Base-by-base conservation (phyloP, 2,329 filamentous ascomycete species). In the Arthrobotrys sinensis region DNA sequence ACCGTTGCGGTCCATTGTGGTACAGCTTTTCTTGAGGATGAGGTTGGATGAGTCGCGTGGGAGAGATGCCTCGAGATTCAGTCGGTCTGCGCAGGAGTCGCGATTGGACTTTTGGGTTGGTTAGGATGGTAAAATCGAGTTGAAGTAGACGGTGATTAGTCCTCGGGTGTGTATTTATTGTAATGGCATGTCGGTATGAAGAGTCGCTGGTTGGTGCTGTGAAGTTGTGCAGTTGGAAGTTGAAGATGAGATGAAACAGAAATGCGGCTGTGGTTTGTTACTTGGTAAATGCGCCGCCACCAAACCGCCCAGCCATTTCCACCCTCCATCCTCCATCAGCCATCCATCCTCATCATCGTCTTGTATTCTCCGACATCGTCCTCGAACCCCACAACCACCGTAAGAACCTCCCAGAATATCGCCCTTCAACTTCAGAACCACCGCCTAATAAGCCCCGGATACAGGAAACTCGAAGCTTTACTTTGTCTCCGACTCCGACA, bases 1-100 rank as follows among this genome's bases (percentile, higher is more conserved):
- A 34, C 71, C 71, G 36, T 48, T 60, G 16, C 75, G 75, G 34
- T 78, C 67, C 75, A 78, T 78, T 12, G 32, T 7, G 12, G 32
- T 28, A 28, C 24, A 28, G 11, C 32, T 11, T 16, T 24, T 34
- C 32, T 36, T 21, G 67, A 24, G 28, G 28, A 28, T 63, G 16
- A 53, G 43, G 32, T 11, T 6, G n/a, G 32, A 24, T 32, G 28
- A 32, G 52, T 57, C 52, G 52, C 52, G 52, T 52, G 45, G 63
- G 24, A 28, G 24, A 28, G 2, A 28, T 28, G n/a, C n/a, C 24
- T 28, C 24, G 24, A 28, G 24, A n/a, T n/a, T n/a, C n/a, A n/a
- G 24, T 28, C 24, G 4, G 4, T 4, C 4, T 28, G 24, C 24
- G 24, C 24, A 4, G 24, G 24, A 28, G 24, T 28, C 24, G 24